phyloP scores from a whole-genome alignment of 2,329 filamentous ascomycete genomes.

The Pseudopyricularia cyperi region DNA sequence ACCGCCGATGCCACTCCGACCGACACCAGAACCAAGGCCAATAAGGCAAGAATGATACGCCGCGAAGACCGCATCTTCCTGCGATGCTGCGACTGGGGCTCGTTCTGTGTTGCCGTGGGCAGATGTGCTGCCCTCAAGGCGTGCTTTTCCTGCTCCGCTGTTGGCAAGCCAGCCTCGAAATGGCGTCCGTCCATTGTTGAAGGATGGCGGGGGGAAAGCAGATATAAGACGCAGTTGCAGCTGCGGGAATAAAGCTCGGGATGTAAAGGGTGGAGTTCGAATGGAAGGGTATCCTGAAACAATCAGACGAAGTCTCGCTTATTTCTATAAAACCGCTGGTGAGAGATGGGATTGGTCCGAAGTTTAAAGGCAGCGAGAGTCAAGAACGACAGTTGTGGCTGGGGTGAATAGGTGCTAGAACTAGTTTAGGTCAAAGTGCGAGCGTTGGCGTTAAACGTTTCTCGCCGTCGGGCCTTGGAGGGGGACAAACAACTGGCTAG shows the following conservation, averaged over 20 bases:
- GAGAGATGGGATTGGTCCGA: background rate
- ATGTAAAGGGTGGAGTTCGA: background rate
- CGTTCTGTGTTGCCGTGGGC: background rate
- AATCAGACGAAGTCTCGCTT: background rate
- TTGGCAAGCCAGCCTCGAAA: constrained; percentile 3
- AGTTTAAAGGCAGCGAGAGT: background rate
- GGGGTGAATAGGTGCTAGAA: background rate
- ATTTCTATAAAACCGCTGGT: background rate
- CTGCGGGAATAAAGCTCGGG: background rate
- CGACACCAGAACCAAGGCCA: constrained; percentile 1
- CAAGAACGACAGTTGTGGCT: background rate
- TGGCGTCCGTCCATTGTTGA: background rate
- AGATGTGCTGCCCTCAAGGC: background rate
- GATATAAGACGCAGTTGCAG: background rate
- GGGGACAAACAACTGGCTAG: background rate
- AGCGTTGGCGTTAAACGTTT: background rate
- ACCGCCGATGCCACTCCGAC: constrained; percentile 1
- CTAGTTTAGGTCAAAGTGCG: too few relatives aligned
- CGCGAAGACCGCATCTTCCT: constrained; percentile 2
- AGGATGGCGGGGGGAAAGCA: background rate
- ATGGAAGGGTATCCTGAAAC: background rate
- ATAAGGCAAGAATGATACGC: constrained; percentile 1
- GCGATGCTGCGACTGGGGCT: background rate
- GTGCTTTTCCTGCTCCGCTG: constrained; percentile 2
- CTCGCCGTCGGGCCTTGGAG: background rate